Evolutionary conservation across 106 monocot species (phyloP), one percentile per base, ranked within the genome.

Genomic region (Acorus gramineus): DNA sequence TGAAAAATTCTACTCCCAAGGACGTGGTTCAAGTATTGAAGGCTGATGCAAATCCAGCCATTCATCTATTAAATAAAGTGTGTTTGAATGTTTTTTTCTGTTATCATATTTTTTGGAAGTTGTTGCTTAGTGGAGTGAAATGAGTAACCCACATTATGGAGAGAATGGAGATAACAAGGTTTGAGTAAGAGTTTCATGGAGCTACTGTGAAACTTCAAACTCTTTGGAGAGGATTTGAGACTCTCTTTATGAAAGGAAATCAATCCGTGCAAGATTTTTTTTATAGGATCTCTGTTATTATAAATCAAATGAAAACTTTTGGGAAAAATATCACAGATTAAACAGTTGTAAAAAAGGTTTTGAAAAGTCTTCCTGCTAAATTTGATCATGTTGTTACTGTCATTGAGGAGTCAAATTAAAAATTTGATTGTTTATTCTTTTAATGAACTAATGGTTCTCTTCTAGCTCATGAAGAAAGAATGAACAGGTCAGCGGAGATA

Each of bases 331-430:
- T 5, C 43, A 6, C 56, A 14, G 44, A 73, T 6, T 9, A n/a
- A 8, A 63, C 5, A 4, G 14, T 72, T 8, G 67, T 74, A 8
- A 44, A 8, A n/a, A 68, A 48, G 4, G 14, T 75, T 7, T 62
- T 69, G 5, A 62, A 68, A 63, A 63, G 55, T 9, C 45, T 68
- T 4, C 43, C 54, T 28, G 8, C 57, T 11, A 69, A 75, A 11
- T 69, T 43, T 44, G 62, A 68, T 69, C 61, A 53, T 68, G 61
- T 62, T 2, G 62, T 68, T 5, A 53, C 43, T 48, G 75, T 55
- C 7, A 63, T 75, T 8, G 53, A 68, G 11, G 68, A 75, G 44
- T 68, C 62, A n/a, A n/a, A n/a, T n/a, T 2, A 75, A 75, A 44
- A 68, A 75, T 57, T 8, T 75, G 6, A 56, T 54, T n/a, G 52